Conservation (phyloP, 176 grass and related monocot species). For the Carex kokanica region DNA sequence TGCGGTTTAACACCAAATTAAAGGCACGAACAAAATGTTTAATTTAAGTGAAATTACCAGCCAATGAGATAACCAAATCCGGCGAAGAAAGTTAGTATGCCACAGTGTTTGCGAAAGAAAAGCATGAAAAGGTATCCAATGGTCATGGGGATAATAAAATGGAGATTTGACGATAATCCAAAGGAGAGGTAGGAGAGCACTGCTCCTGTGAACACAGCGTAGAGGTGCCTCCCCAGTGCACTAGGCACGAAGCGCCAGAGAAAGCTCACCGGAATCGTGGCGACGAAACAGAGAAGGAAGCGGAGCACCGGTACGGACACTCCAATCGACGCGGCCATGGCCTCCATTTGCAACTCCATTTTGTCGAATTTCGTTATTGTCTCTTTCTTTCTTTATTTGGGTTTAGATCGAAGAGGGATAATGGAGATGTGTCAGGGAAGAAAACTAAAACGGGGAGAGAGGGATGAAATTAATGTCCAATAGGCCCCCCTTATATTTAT, state of each 20-base stretch:
- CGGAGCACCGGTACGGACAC: constrained; percentile 90
- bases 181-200: too few relatives aligned
- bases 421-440: neutral
- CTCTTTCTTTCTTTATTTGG: neutral
- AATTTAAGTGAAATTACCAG: constrained; percentile 40
- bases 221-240: too few relatives aligned
- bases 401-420: neutral
- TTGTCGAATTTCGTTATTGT: constrained; percentile 2
- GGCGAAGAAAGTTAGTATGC: constrained; percentile 79
- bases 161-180: too few relatives aligned
- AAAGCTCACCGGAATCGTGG: too few relatives aligned
- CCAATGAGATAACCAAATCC: constrained; percentile 90
- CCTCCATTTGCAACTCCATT: constrained; percentile 74
- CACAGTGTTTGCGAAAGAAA: constrained; percentile 55
- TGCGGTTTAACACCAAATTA: neutral
- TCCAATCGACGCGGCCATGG: constrained; percentile 81
- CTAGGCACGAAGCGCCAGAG: too few relatives aligned
- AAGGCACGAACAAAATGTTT: neutral
- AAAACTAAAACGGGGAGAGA: neutral
- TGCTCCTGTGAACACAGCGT: too few relatives aligned
- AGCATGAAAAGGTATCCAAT: constrained; percentile 45
- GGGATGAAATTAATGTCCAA: neutral
- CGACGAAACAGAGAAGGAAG: constrained; percentile 41
- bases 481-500: neutral
- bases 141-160: too few relatives aligned